Evolutionary conservation across 116 monocot genomes (phyloP), one percentile per base, ranked within the genome.

Genomic region (Iris pallida): DNA sequence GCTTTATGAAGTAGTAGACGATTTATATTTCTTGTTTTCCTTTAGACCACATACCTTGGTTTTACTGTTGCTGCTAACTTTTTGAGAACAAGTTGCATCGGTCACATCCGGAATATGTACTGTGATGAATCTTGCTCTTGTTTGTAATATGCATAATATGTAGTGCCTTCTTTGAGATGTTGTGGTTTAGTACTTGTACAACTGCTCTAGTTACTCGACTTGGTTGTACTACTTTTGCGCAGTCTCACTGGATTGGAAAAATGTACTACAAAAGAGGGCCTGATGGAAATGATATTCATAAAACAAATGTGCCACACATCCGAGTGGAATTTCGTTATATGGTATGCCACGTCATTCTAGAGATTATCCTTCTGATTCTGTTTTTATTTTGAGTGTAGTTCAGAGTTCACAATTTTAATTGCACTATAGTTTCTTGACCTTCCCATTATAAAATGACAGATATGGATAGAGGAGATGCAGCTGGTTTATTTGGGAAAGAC

Each of bases 191-290:
- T 30, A 30, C 30, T 30, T 30, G 30, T 30, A 30, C 30, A 30
- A 30, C 30, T 30, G 30, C 30, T 30, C 30, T 30, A 30, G 30
- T 30, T 30, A 30, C 30, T 30, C 3, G 30, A 30, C 30, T 30
- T 30, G 30, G 3, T 30, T 30, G 30, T 30, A 30, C 4, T 13
- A 52, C n/a, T 19, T 75, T 70, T 42, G 13, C 75, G 7, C 20
- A 98, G 98, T 93, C 98, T 7, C 98, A 98, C 63, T 98, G 98
- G 98, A 93, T 93, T 62, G 98, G 98, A 5, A 90, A 79, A 67
- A 82, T 20, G 20, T 98, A 98, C 83, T 98, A 88, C 63, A 86
- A 63, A 74, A 85, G 88, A 72, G 86, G 93, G 42, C 88, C 93
- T 0, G 88, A 88, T 44, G 93, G 98, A 4, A 98, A 98, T 73